Conservation (phyloP, 2,329 filamentous ascomycete species). For the Apiospora rasikravindrae region DNA sequence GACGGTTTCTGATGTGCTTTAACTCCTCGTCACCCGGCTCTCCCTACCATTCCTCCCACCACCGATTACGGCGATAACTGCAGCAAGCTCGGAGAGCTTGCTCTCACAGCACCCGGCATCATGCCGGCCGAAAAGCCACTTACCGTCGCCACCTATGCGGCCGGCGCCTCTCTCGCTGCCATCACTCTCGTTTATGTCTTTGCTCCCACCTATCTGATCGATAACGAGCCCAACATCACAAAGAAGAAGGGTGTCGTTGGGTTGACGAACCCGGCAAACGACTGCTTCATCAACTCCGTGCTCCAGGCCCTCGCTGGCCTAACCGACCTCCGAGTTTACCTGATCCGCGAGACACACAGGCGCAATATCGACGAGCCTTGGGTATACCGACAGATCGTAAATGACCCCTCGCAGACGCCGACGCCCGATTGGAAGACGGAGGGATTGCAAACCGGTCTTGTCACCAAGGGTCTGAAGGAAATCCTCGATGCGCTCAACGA, state of each 20-base stretch:
- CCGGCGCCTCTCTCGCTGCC: conserved; percentile 91
- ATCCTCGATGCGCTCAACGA: conserved; percentile 94
- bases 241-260: conserved; percentile 90
- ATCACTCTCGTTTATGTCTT: conserved; percentile 97
- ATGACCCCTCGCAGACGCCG: conserved; percentile 45
- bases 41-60: background rate
- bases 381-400: conserved; percentile 71
- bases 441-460: conserved; percentile 77
- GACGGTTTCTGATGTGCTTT: background rate
- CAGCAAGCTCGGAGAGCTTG: conserved; percentile 8
- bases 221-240: conserved; percentile 71
- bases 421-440: conserved; percentile 63
- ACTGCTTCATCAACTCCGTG: conserved; percentile 96
- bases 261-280: conserved; percentile 88
- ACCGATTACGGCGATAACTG: background rate
- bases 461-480: conserved; percentile 88
- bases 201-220: conserved; percentile 94
- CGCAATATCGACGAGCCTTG: conserved; percentile 78
- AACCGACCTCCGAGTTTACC: conserved; percentile 85
- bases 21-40: background rate
- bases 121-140: conserved; percentile 81
- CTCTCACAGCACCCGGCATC: conserved; percentile 22
- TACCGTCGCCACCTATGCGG: conserved; percentile 89
- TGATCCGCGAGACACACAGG: conserved; percentile 89
- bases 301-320: conserved; percentile 91